phyloP scores from a whole-genome alignment of 805 yeast genomes.

The Grigorovia transvaalensis region DNA sequence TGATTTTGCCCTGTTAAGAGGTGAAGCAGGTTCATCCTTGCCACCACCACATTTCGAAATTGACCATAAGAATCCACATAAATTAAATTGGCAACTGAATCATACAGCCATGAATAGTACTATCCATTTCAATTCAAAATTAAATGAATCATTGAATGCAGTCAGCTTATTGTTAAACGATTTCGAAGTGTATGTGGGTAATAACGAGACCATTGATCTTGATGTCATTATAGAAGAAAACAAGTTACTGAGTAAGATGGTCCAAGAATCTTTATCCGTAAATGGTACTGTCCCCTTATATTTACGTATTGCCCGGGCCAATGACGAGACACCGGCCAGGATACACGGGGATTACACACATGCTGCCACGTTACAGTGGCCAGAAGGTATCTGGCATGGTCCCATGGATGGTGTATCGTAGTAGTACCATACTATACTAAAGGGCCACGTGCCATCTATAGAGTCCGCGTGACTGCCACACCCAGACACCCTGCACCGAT shows the following conservation, averaged over 20 bases:
- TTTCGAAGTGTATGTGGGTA: conserved; percentile 61
- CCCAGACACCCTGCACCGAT: neutral
- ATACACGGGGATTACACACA: conserved; percentile 53
- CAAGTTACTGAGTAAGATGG: conserved; percentile 20
- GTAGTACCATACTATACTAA: neutral
- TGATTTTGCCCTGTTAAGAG: conserved; percentile 50
- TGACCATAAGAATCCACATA: conserved; percentile 10
- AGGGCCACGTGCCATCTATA: too few species aligned
- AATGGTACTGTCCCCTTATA: conserved; percentile 30
- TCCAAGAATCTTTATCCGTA: conserved; percentile 27
- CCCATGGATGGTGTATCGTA: conserved; percentile 46
- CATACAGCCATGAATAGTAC: conserved; percentile 6
- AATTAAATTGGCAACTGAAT: conserved; percentile 23
- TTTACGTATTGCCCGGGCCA: conserved; percentile 46
- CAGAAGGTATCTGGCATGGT: conserved; percentile 41
- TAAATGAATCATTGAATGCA: conserved; percentile 33
- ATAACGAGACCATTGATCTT: conserved; percentile 35
- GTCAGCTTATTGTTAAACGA: conserved; percentile 68
- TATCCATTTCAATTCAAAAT: conserved; percentile 4
- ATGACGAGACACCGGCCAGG: conserved; percentile 29
- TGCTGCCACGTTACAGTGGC: conserved; percentile 52
- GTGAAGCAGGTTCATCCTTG: conserved; percentile 50
- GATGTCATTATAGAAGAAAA: conserved; percentile 27
- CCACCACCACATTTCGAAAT: conserved; percentile 40
- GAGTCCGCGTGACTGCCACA: neutral